These are phyloP conservation scores for Phytophthora melonis DNA, from an alignment of 352 stramenopile genomes.

Conservation along the genomic window DNA sequence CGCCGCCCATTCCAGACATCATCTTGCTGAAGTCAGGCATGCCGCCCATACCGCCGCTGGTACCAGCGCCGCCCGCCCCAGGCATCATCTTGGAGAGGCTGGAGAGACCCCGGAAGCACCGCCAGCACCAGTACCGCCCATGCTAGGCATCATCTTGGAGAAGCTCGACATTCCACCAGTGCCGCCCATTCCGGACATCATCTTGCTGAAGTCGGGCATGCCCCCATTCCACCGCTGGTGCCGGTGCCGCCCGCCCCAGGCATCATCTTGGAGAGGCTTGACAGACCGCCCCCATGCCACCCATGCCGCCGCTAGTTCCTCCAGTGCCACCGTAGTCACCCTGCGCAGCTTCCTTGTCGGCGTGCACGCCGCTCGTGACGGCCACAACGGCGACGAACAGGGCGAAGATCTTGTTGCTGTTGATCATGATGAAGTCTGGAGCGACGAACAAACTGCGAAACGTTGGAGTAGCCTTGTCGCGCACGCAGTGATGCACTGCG, in stretches of 20 bases:
- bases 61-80: neutral
- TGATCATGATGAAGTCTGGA: neutral
- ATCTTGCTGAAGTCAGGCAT: constrained; percentile 4
- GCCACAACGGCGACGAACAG: neutral
- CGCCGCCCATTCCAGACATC: constrained; percentile 2
- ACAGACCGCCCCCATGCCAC: neutral
- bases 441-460: neutral
- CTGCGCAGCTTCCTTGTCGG: constrained; percentile 4
- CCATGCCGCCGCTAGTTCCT: neutral
- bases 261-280: neutral
- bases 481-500: neutral
- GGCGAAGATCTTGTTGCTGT: constrained; percentile 2
- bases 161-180: neutral
- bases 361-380: neutral
- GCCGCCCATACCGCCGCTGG: neutral
- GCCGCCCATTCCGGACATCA: constrained; percentile 6
- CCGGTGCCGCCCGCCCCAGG: neutral
- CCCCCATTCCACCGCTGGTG: neutral
- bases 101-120: neutral
- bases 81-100: constrained; percentile 7
- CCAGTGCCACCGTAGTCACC: neutral
- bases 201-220: neutral
- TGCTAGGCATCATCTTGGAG: constrained; percentile 6
- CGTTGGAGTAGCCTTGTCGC: neutral
- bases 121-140: neutral